Conservation (phyloP, 148 eudicot genomes). For the Mesembryanthemum crystallinum region DNA sequence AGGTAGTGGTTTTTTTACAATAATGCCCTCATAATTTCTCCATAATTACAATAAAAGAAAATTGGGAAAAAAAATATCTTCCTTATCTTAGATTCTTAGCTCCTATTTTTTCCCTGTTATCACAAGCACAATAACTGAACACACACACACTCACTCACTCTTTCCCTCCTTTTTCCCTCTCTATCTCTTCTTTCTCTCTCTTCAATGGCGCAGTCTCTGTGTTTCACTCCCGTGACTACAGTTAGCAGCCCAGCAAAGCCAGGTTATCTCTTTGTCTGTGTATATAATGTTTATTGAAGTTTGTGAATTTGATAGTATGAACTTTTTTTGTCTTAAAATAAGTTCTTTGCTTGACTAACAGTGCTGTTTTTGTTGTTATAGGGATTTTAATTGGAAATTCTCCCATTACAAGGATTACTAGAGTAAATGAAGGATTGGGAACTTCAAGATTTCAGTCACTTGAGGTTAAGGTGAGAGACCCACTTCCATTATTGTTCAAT, state of each 20-base stretch:
- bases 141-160: conserved; percentile 1
- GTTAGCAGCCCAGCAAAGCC: conserved; percentile 29
- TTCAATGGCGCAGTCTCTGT: conserved; percentile 34
- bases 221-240: conserved; percentile 29
- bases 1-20: neutral
- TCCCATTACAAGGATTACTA: conserved; percentile 21
- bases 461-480: conserved; percentile 34
- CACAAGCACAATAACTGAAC: neutral
- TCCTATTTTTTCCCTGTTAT: conserved; percentile 2
- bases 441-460: conserved; percentile 34
- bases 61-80: neutral
- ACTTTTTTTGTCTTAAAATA: neutral
- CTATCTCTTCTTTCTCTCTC: neutral
- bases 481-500: neutral
- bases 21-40: conserved; percentile 1
- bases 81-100: conserved; percentile 18
- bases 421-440: conserved; percentile 21
- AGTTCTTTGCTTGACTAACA: neutral
- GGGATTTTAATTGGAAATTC: conserved; percentile 29
- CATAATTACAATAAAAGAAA: neutral
- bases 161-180: neutral
- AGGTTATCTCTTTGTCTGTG: conserved; percentile 32
- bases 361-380: conserved; percentile 5
- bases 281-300: conserved; percentile 1
- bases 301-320: neutral